Conservation (phyloP, 1,139 yeast species). For the Diutina mesorugosa region DNA sequence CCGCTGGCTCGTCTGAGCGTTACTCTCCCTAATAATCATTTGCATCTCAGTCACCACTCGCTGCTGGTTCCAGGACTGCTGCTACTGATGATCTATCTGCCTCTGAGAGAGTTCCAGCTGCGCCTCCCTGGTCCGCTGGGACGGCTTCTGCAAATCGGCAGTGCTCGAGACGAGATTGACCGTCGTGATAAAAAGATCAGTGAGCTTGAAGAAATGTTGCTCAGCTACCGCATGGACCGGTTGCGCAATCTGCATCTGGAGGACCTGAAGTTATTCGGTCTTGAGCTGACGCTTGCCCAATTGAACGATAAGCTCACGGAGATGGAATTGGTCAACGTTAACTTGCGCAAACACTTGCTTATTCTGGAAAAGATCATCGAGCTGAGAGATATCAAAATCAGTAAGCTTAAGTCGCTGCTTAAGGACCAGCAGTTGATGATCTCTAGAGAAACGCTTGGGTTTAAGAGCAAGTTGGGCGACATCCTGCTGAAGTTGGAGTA, state of each 20-base stretch:
- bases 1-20: background rate
- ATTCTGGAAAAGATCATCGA: constrained; percentile 48
- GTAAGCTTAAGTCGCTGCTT: constrained; percentile 38
- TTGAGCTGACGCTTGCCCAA: constrained; percentile 26
- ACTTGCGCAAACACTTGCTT: constrained; percentile 26
- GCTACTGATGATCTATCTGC: constrained; percentile 1
- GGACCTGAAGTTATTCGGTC: constrained; percentile 25
- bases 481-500: constrained; percentile 26
- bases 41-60: background rate
- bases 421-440: constrained; percentile 39
- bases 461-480: constrained; percentile 36
- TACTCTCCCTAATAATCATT: background rate
- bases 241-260: constrained; percentile 30
- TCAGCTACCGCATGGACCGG: constrained; percentile 23
- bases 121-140: background rate
- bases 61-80: constrained; percentile 2
- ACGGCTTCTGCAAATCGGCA: constrained; percentile 1
- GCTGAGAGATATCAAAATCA: constrained; percentile 46
- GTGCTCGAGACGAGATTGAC: constrained; percentile 13
- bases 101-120: constrained; percentile 1
- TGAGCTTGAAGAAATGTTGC: constrained; percentile 23
- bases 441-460: constrained; percentile 36
- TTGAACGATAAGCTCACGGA: constrained; percentile 27
- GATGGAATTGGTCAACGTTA: constrained; percentile 24
- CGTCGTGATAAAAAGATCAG: constrained; percentile 24